Percentiles rank a stretch among this genome's conserved stretches.
phyloP scores from a whole-genome alignment of 2,329 filamentous ascomycete species.

The Colletotrichum limetticola region DNA sequence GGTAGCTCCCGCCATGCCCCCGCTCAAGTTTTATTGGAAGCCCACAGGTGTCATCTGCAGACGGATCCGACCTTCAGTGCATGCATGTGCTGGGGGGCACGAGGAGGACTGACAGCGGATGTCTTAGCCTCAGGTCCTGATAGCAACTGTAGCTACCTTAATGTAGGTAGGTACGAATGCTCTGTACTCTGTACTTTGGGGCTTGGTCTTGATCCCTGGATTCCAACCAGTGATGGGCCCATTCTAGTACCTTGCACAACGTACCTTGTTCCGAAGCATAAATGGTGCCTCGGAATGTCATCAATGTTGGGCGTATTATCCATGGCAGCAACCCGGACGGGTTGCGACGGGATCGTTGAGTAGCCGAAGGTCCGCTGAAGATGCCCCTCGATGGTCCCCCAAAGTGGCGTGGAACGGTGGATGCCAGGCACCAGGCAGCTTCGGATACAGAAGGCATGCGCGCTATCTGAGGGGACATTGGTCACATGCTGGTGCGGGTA shows the following conservation, averaged over 20 bases:
- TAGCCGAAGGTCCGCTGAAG: slow-evolving; percentile 27
- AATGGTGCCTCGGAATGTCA: slow-evolving; percentile 9
- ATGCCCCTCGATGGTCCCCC: not conserved
- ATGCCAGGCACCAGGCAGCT: slow-evolving; percentile 21
- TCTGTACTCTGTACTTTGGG: not conserved
- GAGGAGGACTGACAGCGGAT: slow-evolving; percentile 14
- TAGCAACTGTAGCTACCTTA: no score
- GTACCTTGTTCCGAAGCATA: not conserved
- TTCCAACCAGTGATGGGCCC: not conserved
- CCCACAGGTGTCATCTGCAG: slow-evolving; percentile 33
- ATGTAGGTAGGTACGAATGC: no score
- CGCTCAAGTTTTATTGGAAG: slow-evolving; percentile 31
- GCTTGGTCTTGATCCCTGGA: not conserved
- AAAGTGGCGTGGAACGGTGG: slow-evolving; percentile 20
- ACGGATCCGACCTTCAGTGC: slow-evolving; percentile 34
- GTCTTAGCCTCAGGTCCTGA: not conserved
- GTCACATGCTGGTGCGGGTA: slow-evolving; percentile 29
- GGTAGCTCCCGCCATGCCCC: slow-evolving; percentile 26
- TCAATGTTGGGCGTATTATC: not conserved
- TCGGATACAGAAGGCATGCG: slow-evolving; percentile 23
- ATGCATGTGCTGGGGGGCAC: slow-evolving; percentile 29
- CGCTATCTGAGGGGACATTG: slow-evolving; percentile 13
- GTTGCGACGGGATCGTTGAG: slow-evolving; percentile 17
- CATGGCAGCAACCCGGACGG: slow-evolving; percentile 7
- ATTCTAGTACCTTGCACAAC: not conserved